These are phyloP conservation scores for Darksidea phi DNA, from an alignment of 495 filamentous ascomycete genomes.

Conservation along the genomic window DNA sequence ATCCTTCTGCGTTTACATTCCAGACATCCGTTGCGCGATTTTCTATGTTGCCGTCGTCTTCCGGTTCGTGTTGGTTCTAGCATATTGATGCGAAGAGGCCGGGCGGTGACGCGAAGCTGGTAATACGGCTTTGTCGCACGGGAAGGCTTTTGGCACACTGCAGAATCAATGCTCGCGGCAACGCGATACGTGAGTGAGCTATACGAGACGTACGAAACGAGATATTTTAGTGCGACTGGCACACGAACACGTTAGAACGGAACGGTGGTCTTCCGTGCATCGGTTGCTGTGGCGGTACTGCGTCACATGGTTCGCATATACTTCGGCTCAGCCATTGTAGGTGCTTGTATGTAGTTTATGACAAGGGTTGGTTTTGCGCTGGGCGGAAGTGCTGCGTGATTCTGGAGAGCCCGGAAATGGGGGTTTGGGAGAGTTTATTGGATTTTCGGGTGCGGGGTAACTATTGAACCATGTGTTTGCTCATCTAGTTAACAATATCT, in stretches of 20 bases:
- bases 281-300: too few species aligned
- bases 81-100: background rate
- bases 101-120: background rate
- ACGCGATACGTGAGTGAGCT: background rate
- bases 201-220: background rate
- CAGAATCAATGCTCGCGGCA: background rate
- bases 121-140: background rate
- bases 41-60: background rate
- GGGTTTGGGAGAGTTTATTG: too few species aligned
- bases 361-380: too few species aligned
- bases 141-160: background rate
- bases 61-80: background rate
- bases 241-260: background rate
- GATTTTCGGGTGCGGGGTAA: too few species aligned
- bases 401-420: too few species aligned
- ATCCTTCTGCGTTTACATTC: background rate
- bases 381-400: too few species aligned
- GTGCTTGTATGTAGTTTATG: too few species aligned
- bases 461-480: too few species aligned
- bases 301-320: too few species aligned
- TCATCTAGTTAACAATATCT: too few species aligned
- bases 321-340: too few species aligned
- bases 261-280: background rate
- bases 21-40: background rate
- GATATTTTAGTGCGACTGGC: background rate